phyloP scores from a whole-genome alignment of 495 filamentous ascomycete genomes.

The Hypoxylon fragiforme region DNA sequence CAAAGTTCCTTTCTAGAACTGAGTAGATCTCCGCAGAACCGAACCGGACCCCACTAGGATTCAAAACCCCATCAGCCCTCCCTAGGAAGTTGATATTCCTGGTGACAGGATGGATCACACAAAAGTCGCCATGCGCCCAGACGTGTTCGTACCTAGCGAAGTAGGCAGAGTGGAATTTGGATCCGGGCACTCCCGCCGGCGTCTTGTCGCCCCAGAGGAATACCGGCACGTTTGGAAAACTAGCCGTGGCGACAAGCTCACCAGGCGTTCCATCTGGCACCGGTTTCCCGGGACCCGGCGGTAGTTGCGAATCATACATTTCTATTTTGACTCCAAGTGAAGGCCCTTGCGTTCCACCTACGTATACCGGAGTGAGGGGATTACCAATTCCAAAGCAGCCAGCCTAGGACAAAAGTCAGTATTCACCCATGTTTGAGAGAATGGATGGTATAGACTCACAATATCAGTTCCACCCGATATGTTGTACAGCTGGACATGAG shows the following conservation, averaged over 20 bases:
- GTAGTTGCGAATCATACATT: conserved; percentile 66
- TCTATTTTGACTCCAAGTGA: conserved; percentile 66
- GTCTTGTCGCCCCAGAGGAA: conserved; percentile 67
- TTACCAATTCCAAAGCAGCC: conserved; percentile 72
- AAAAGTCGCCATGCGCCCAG: conserved; percentile 83
- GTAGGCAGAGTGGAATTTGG: conserved; percentile 69
- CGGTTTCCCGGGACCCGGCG: conserved; percentile 54
- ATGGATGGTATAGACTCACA: conserved; percentile 38
- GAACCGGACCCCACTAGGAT: conserved; percentile 85
- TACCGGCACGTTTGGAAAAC: conserved; percentile 76
- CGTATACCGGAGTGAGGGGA: conserved; percentile 69
- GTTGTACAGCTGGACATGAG: conserved; percentile 65
- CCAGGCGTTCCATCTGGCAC: conserved; percentile 67
- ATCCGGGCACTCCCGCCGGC: conserved; percentile 47
- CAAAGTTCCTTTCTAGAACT: conserved; percentile 69
- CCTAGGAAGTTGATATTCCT: conserved; percentile 70
- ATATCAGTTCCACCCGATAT: conserved; percentile 81
- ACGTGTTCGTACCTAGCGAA: conserved; percentile 72
- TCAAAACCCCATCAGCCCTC: conserved; percentile 86
- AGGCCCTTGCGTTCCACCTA: conserved; percentile 69
- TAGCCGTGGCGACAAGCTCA: conserved; percentile 67
- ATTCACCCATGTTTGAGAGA: no score
- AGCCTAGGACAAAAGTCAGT: conserved; percentile 42
- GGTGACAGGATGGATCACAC: conserved; percentile 68
- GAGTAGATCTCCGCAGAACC: conserved; percentile 81